Conservation (phyloP, 2,329 filamentous ascomycete species). For the Allantophomopsis cytisporea region DNA sequence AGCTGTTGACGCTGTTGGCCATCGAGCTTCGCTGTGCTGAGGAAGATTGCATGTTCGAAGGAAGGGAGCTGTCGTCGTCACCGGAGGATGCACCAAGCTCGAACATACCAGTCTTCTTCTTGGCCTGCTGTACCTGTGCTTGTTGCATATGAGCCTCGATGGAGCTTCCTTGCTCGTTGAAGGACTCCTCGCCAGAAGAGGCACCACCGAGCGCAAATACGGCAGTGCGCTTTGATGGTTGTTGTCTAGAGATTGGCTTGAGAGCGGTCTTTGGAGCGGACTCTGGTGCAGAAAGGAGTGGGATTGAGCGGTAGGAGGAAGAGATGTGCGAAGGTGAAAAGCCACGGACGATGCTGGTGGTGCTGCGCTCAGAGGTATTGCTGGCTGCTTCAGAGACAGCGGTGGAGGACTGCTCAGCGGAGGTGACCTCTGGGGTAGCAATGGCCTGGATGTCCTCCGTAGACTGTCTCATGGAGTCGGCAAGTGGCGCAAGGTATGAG, state of each 20-base stretch:
- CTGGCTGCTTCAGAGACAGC: conserved; percentile 26
- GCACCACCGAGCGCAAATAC: conserved; percentile 36
- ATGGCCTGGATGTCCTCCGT: neutral
- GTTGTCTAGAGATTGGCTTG: conserved; percentile 39
- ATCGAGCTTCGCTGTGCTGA: conserved; percentile 36
- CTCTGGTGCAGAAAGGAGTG: conserved; percentile 17
- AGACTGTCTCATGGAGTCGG: conserved; percentile 15
- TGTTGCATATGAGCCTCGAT: conserved; percentile 12
- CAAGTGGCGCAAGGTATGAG: conserved; percentile 29
- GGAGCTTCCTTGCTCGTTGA: conserved; percentile 16
- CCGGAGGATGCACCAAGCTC: conserved; percentile 70
- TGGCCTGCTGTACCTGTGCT: conserved; percentile 2
- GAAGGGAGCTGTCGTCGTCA: conserved; percentile 67
- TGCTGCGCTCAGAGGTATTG: conserved; percentile 19
- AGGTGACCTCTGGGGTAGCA: conserved; percentile 6
- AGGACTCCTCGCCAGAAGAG: conserved; percentile 19
- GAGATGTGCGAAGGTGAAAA: conserved; percentile 69
- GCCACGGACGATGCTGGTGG: conserved; percentile 63
- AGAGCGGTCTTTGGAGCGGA: conserved; percentile 23
- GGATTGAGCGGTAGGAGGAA: conserved; percentile 45
- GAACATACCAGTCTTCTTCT: conserved; percentile 50
- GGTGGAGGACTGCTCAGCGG: conserved; percentile 25
- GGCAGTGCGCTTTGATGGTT: conserved; percentile 49
- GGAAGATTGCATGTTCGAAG: conserved; percentile 25
- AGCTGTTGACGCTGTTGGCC: conserved; percentile 35